phyloP scores from a whole-genome alignment of 2,329 filamentous ascomycete genomes.

The Alternaria gaisen region DNA sequence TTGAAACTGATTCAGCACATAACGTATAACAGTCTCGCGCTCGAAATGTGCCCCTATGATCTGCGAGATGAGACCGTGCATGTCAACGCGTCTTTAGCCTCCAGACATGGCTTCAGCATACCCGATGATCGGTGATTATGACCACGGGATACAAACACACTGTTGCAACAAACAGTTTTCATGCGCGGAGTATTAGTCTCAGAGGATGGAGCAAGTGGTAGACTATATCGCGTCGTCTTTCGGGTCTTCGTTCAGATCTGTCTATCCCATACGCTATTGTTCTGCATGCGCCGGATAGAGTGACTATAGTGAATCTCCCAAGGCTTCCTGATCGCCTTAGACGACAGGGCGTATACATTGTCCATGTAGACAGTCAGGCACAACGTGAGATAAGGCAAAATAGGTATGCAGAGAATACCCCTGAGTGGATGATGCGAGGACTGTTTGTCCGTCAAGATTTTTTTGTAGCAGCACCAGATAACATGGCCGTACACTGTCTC shows the following conservation, averaged over 20 bases:
- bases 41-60: background rate
- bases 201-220: background rate
- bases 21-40: background rate
- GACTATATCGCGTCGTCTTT: background rate
- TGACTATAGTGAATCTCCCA: background rate
- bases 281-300: background rate
- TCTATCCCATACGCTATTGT: background rate
- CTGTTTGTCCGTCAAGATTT: background rate
- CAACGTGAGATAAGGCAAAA: background rate
- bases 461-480: background rate
- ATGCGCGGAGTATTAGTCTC: too few species aligned
- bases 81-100: background rate
- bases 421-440: constrained; percentile 8
- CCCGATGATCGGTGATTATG: background rate
- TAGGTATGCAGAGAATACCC: constrained; percentile 2
- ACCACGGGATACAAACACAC: background rate
- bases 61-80: background rate
- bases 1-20: background rate
- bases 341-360: background rate
- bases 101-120: background rate
- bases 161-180: background rate
- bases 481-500: background rate
- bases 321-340: background rate
- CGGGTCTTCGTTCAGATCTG: background rate
- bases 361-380: background rate